Percentiles rank a stretch among this genome's conserved stretches.
These are phyloP conservation scores for Zea luxurians DNA, from an alignment of 176 grass and related monocot genomes.

Conservation along the genomic window DNA sequence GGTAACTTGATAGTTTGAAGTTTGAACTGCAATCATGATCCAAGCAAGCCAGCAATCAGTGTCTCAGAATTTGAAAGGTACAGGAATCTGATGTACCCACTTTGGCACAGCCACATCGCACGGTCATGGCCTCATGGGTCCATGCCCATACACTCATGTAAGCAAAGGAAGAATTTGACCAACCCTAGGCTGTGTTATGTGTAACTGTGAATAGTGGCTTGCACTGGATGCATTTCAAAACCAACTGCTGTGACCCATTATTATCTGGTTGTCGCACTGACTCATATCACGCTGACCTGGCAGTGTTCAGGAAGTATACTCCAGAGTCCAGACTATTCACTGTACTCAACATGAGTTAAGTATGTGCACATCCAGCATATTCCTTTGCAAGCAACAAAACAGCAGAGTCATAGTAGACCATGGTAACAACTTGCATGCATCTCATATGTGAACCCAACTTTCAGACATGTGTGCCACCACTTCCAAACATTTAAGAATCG, in stretches of 20 bases:
- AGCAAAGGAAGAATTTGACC: conserved; percentile 12
- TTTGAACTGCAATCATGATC: conserved; percentile 20
- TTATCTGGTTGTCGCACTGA: background rate
- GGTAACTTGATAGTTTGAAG: background rate
- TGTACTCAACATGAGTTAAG: background rate
- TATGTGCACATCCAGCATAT: background rate
- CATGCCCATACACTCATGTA: background rate
- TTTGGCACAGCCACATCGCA: background rate
- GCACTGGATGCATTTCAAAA: conserved; percentile 1
- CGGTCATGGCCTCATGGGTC: background rate
- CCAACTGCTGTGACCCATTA: background rate
- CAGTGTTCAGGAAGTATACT: conserved; percentile 5
- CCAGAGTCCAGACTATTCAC: conserved; percentile 10
- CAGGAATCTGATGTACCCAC: conserved; percentile 1
- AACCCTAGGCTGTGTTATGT: background rate
- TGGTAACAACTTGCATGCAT: background rate
- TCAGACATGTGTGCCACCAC: background rate
- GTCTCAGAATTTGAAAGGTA: background rate
- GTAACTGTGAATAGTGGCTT: background rate
- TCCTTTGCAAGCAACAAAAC: conserved; percentile 1
- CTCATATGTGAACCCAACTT: background rate
- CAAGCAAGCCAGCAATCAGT: background rate
- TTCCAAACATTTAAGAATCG: conserved; percentile 16
- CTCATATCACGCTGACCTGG: background rate
- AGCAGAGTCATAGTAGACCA: background rate